Evolutionary conservation across 1,139 yeast genomes (phyloP).

Genomic region (Protomyces pachydermus): DNA sequence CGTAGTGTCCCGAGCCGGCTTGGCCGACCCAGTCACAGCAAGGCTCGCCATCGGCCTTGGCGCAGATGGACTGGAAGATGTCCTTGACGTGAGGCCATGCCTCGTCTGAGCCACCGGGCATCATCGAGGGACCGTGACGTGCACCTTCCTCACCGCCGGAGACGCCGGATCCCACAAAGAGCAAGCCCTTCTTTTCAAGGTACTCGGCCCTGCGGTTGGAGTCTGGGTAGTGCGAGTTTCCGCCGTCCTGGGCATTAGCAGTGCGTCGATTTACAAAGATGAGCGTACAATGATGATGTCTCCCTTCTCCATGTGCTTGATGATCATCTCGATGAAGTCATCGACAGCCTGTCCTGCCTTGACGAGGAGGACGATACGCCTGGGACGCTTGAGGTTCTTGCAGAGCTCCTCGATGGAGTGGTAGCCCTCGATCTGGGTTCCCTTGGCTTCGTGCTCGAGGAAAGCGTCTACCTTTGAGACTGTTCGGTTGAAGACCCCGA

Average conservation of each 20-base stretch:
- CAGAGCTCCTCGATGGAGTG: constrained; percentile 83
- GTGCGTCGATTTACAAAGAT: background rate
- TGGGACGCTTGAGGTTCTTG: constrained; percentile 89
- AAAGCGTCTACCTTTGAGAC: constrained; percentile 91
- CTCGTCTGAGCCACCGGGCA: constrained; percentile 98
- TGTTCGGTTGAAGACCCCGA: constrained; percentile 98
- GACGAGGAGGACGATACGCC: constrained; percentile 88
- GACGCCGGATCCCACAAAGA: constrained; percentile 97
- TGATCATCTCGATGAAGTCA: constrained; percentile 76
- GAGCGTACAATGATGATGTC: constrained; percentile 70
- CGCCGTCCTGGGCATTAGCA: constrained; percentile 59
- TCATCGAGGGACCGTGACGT: constrained; percentile 96
- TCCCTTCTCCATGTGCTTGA: constrained; percentile 90
- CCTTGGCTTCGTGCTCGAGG: constrained; percentile 92
- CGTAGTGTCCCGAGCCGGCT: constrained; percentile 98
- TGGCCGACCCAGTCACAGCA: constrained; percentile 99
- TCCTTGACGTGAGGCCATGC: constrained; percentile 99
- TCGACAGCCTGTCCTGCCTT: constrained; percentile 98
- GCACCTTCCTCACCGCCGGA: constrained; percentile 99
- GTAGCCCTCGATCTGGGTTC: constrained; percentile 87
- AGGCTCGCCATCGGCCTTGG: constrained; percentile 97
- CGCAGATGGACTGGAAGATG: constrained; percentile 93
- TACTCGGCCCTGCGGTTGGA: constrained; percentile 93
- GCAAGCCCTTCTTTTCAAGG: constrained; percentile 77
- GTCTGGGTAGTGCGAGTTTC: constrained; percentile 99